Conservation (phyloP, 768 basidiomycete species). For the Tulasnella sp. region DNA sequence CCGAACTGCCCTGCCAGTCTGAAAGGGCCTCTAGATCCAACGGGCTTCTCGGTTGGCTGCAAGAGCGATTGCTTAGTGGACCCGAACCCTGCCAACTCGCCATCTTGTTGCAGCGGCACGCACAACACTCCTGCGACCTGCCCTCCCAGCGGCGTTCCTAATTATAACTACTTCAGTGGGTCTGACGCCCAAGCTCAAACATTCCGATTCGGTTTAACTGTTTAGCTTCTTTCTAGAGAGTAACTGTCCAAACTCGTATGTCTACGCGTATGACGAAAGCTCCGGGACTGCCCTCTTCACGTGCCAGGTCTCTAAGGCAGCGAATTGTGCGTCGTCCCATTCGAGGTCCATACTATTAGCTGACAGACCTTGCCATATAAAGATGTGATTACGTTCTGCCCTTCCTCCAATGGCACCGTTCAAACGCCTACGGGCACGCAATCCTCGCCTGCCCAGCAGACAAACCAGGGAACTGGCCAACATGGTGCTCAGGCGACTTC, state of each 20-base stretch:
- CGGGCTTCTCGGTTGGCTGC: constrained; percentile 11
- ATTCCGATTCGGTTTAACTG: too few relatives aligned
- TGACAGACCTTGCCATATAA: too few relatives aligned
- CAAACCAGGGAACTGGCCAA: too few relatives aligned
- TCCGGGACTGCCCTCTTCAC: constrained; percentile 18
- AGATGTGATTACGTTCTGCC: too few relatives aligned
- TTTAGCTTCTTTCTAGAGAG: neutral
- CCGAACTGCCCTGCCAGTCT: constrained; percentile 2
- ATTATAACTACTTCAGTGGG: constrained; percentile 21
- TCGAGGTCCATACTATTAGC: too few relatives aligned
- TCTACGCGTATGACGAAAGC: constrained; percentile 19
- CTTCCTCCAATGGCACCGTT: too few relatives aligned
- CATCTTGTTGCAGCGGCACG: constrained; percentile 11
- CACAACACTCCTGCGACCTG: constrained; percentile 17
- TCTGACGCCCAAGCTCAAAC: too few relatives aligned
- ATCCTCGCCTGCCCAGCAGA: too few relatives aligned
- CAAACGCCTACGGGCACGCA: too few relatives aligned
- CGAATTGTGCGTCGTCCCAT: constrained; percentile 16
- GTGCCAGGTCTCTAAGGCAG: neutral
- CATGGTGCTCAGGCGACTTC: too few relatives aligned
- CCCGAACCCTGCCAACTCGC: constrained; percentile 15
- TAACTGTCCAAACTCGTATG: constrained; percentile 17
- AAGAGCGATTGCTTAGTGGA: constrained; percentile 17
- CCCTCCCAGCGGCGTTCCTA: constrained; percentile 12
- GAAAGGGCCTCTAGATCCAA: neutral